Percentiles rank a stretch among this genome's conserved stretches.
phyloP scores from a whole-genome alignment of 306 rosid species.

The Dalbergia oliveri region DNA sequence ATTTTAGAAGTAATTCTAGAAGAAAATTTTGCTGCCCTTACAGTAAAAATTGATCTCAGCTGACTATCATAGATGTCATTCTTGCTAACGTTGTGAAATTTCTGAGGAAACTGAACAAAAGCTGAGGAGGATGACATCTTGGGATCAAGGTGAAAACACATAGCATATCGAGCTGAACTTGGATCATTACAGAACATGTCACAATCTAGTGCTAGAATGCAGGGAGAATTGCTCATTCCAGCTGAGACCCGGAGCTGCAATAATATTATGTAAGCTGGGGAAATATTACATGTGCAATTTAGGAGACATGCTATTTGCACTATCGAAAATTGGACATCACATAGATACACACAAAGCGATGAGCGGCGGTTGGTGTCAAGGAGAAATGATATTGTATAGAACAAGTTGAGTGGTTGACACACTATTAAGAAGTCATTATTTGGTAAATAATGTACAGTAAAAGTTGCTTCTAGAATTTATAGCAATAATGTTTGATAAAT shows the following conservation, averaged over 20 bases:
- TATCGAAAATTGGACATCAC: too few species aligned
- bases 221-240: slow-evolving; percentile 74
- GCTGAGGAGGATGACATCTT: slow-evolving; percentile 65
- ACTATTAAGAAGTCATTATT: too few species aligned
- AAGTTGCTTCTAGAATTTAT: too few species aligned
- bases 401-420: too few species aligned
- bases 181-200: slow-evolving; percentile 85
- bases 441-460: too few species aligned
- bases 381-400: too few species aligned
- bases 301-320: too few species aligned
- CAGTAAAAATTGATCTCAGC: slow-evolving; percentile 51
- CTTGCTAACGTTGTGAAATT: slow-evolving; percentile 58
- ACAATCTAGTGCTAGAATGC: slow-evolving; percentile 71
- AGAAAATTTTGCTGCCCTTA: slow-evolving; percentile 35
- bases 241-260: slow-evolving; percentile 74
- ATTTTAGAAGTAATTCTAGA: neutral
- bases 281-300: neutral
- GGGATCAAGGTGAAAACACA: slow-evolving; percentile 81
- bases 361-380: too few species aligned
- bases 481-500: too few species aligned
- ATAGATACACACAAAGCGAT: too few species aligned
- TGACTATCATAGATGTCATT: slow-evolving; percentile 77
- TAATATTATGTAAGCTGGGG: neutral
- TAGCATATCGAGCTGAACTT: slow-evolving; percentile 66
- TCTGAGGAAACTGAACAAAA: slow-evolving; percentile 79